A percentile compares a stretch with the other conserved stretches of the same genome.
Evolutionary conservation across 2,329 filamentous ascomycete species (phyloP).

Genomic region (Apiospora saccharicola): DNA sequence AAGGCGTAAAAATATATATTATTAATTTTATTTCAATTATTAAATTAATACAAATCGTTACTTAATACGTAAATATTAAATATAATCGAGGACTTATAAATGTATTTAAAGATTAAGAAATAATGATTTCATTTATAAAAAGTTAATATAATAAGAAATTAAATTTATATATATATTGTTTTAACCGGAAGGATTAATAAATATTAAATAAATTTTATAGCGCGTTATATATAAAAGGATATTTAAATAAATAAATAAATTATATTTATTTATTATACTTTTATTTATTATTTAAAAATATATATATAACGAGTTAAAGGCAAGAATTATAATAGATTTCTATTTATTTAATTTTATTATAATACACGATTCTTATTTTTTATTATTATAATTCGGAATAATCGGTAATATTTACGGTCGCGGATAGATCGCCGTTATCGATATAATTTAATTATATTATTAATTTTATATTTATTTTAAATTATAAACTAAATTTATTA

Average conservation of each 20-base stretch:
- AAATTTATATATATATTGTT: background rate
- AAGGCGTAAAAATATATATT: background rate
- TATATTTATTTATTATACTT: background rate
- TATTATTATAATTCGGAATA: background rate
- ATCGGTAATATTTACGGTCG: background rate
- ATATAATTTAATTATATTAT: background rate
- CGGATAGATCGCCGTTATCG: background rate
- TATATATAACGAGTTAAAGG: background rate
- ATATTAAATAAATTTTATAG: background rate
- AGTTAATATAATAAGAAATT: background rate
- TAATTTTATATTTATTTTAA: background rate
- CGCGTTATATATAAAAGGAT: background rate
- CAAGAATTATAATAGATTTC: background rate
- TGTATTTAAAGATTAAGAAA: background rate
- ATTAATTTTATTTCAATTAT: background rate
- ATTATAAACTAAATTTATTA: background rate
- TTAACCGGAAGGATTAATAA: background rate
- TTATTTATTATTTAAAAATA: background rate
- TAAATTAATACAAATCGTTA: background rate
- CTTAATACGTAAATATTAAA: background rate
- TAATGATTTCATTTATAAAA: background rate
- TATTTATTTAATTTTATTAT: background rate
- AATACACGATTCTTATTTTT: background rate
- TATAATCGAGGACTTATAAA: background rate
- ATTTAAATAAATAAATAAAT: background rate